Percentiles rank a stretch among this genome's conserved stretches.
These are phyloP conservation scores for Serendipita sp. DNA, from an alignment of 768 basidiomycete genomes.

Conservation along the genomic window DNA sequence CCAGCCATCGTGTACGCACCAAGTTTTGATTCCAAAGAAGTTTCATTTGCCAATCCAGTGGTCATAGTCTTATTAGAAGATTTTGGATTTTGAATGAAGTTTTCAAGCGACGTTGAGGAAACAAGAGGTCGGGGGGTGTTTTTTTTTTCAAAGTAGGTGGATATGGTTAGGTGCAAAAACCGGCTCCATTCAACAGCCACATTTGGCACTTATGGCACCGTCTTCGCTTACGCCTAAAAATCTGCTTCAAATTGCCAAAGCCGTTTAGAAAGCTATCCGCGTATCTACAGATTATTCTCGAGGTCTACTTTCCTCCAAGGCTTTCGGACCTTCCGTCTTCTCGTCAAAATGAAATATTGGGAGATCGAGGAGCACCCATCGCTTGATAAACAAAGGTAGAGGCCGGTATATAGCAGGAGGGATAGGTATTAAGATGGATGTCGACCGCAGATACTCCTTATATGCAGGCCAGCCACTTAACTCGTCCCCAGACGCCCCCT, in stretches of 20 bases:
- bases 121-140: too few relatives aligned
- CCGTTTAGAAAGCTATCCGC: background rate
- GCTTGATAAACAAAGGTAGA: conserved; percentile 37
- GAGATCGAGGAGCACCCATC: conserved; percentile 42
- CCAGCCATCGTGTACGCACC: background rate
- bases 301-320: conserved; percentile 21
- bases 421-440: conserved; percentile 46
- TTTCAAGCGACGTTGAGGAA: background rate
- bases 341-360: conserved; percentile 46
- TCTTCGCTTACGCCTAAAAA: too few relatives aligned
- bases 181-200: too few relatives aligned
- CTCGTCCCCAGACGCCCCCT: conserved; percentile 19
- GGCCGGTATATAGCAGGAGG: conserved; percentile 38
- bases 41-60: conserved; percentile 6
- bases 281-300: background rate
- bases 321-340: conserved; percentile 29
- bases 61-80: conserved; percentile 6
- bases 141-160: too few relatives aligned
- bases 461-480: conserved; percentile 35
- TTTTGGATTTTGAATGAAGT: conserved; percentile 1
- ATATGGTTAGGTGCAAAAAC: too few relatives aligned
- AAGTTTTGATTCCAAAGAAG: conserved; percentile 4
- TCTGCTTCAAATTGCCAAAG: too few relatives aligned
- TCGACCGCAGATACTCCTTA: conserved; percentile 36
- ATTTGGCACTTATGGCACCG: too few relatives aligned